These are phyloP conservation scores for Pleurotus platypus DNA, from an alignment of 768 basidiomycete species.

Conservation along the genomic window DNA sequence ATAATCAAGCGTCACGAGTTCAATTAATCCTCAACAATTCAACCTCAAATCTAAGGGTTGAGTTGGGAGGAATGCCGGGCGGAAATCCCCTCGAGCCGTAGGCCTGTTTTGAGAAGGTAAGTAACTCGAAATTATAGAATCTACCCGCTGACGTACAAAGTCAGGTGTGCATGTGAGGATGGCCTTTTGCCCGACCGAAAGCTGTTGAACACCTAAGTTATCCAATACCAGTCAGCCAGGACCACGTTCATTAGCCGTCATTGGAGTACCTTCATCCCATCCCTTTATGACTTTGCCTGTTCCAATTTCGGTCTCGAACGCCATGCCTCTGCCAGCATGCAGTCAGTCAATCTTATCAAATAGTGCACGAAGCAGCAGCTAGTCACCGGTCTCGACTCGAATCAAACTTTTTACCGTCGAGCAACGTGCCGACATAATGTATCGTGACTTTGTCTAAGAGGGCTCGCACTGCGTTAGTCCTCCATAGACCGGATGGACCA, in stretches of 20 bases:
- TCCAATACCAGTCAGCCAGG: slow-evolving; percentile 4
- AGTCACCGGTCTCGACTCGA: slow-evolving; percentile 73
- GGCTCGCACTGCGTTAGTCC: background rate
- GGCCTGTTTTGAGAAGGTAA: slow-evolving; percentile 37
- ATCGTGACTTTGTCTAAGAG: slow-evolving; percentile 63
- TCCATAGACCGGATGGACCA: slow-evolving; percentile 11
- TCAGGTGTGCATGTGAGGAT: slow-evolving; percentile 66
- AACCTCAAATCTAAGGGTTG: slow-evolving; percentile 78
- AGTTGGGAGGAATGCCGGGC: slow-evolving; percentile 74
- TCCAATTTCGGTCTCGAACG: slow-evolving; percentile 74
- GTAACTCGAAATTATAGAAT: slow-evolving; percentile 7
- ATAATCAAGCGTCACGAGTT: background rate
- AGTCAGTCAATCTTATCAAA: background rate
- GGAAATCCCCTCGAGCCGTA: slow-evolving; percentile 76
- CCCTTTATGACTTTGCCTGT: slow-evolving; percentile 82
- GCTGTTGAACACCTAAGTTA: slow-evolving; percentile 63
- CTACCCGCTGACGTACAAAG: slow-evolving; percentile 49
- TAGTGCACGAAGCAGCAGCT: slow-evolving; percentile 7
- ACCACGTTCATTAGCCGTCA: background rate
- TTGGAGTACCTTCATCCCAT: slow-evolving; percentile 77
- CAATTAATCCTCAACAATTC: slow-evolving; percentile 71
- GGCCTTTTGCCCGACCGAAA: slow-evolving; percentile 78
- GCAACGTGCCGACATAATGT: slow-evolving; percentile 76
- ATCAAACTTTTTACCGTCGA: slow-evolving; percentile 65
- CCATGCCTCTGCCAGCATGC: slow-evolving; percentile 35